A percentile compares a stretch with the other conserved stretches of the same genome.
Conservation (phyloP, 2,329 filamentous ascomycete species). For the Aspergillus sojae region DNA sequence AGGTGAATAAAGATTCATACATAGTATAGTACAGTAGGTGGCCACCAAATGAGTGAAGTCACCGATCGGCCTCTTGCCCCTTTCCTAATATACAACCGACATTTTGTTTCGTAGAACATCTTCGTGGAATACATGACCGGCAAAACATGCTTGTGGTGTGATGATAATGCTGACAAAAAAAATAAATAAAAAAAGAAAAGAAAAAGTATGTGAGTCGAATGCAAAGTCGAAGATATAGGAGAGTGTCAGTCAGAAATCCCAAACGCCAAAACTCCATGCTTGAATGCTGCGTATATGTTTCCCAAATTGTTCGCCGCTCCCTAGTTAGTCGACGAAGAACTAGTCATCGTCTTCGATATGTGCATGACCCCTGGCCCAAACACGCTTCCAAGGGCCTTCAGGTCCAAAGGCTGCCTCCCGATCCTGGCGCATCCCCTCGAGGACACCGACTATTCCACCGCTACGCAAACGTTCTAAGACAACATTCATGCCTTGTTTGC, state of each 20-base stretch:
- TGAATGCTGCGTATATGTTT: slow-evolving; percentile 24
- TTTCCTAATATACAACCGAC: slow-evolving; percentile 24
- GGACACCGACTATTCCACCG: slow-evolving; percentile 68
- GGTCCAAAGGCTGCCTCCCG: slow-evolving; percentile 47
- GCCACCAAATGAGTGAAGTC: background rate
- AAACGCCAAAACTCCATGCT: slow-evolving; percentile 32
- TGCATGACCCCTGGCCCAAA: slow-evolving; percentile 37
- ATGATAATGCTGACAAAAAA: slow-evolving; percentile 7
- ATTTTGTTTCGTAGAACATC: slow-evolving; percentile 17
- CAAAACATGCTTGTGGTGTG: slow-evolving; percentile 20
- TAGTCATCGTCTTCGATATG: slow-evolving; percentile 33
- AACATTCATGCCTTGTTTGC: slow-evolving; percentile 68
- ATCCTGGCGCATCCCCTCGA: slow-evolving; percentile 70
- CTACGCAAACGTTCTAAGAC: slow-evolving; percentile 65
- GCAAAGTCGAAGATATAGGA: slow-evolving; percentile 19
- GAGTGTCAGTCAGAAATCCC: slow-evolving; percentile 22
- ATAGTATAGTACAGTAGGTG: slow-evolving; percentile 26
- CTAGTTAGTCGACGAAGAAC: slow-evolving; percentile 2
- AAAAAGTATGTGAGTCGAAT: slow-evolving; percentile 6
- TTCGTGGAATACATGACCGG: slow-evolving; percentile 16
- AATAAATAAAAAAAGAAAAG: background rate
- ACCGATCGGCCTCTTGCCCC: background rate
- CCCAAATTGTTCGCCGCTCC: slow-evolving; percentile 4
- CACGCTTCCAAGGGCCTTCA: slow-evolving; percentile 46
- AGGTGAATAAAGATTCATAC: slow-evolving; percentile 4